These are phyloP conservation scores for Blastocrithidia nonstop DNA, from an alignment of 208 protist species.

Conservation along the genomic window DNA sequence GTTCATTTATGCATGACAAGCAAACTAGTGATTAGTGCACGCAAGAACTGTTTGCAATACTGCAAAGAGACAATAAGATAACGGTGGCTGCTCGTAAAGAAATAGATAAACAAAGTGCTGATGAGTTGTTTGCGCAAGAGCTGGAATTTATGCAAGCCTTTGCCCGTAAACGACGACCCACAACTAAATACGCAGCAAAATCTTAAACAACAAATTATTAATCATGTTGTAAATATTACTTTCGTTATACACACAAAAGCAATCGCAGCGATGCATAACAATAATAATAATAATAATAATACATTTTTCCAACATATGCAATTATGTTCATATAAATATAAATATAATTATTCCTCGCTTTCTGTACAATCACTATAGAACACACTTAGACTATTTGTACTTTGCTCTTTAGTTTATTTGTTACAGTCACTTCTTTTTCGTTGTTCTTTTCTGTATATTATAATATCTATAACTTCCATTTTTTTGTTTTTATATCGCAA, in stretches of 20 bases:
- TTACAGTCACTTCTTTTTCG: conserved; percentile 10
- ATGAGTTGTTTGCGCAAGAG: conserved; percentile 31
- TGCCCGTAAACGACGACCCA: no score
- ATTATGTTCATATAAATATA: conserved; percentile 7
- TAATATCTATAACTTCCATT: not conserved
- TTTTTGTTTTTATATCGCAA: not conserved
- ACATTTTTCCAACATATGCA: not conserved
- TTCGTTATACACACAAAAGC: no score
- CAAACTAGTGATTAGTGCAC: no score
- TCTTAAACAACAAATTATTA: no score
- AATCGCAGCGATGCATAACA: conserved; percentile 1
- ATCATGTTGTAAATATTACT: no score
- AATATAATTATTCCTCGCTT: conserved; percentile 2
- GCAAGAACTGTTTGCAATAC: no score
- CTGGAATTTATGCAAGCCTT: conserved; percentile 30
- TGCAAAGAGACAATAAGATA: not conserved
- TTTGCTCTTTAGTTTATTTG: no score
- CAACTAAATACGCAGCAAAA: no score
- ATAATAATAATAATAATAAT: conserved; percentile 1
- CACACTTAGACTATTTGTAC: no score
- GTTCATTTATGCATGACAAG: no score
- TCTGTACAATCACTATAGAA: no score
- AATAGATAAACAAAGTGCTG: conserved; percentile 7
- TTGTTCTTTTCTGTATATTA: conserved; percentile 2
- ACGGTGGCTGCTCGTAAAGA: not conserved